Evolutionary conservation across 108 stramenopile genomes (phyloP).

Genomic region (Conticribra guillardii): DNA sequence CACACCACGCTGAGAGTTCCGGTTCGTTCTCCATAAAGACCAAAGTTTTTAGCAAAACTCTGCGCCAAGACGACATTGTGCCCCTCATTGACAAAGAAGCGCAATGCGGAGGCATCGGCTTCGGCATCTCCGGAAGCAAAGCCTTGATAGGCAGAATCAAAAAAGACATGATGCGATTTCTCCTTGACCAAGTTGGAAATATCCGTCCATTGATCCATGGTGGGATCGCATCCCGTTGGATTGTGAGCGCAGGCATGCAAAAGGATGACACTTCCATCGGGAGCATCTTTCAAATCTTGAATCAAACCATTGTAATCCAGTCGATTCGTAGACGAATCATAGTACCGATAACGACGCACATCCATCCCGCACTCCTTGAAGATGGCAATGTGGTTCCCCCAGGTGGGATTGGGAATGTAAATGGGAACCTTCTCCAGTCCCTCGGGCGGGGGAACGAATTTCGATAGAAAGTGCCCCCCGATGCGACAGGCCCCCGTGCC

Average conservation of each 20-base stretch:
- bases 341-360: slow-evolving; percentile 90
- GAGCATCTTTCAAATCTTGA: slow-evolving; percentile 82
- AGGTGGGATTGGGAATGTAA: slow-evolving; percentile 94
- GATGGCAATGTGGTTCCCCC: slow-evolving; percentile 98
- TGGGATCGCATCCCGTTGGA: slow-evolving; percentile 98
- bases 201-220: slow-evolving; percentile 87
- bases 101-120: slow-evolving; percentile 89
- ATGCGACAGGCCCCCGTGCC: slow-evolving; percentile 98
- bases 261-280: slow-evolving; percentile 87
- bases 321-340: slow-evolving; percentile 79
- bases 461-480: slow-evolving; percentile 85
- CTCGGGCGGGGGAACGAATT: slow-evolving; percentile 61
- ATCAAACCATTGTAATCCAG: slow-evolving; percentile 90
- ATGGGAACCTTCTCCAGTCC: slow-evolving; percentile 52
- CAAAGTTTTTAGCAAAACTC: slow-evolving; percentile 99
- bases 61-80: slow-evolving; percentile 92
- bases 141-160: slow-evolving; percentile 99
- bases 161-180: slow-evolving; percentile 87
- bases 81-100: slow-evolving; percentile 88
- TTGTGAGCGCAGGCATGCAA: slow-evolving; percentile 99
- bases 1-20: slow-evolving; percentile 94
- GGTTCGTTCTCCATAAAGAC: slow-evolving; percentile 97
- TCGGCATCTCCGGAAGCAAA: slow-evolving; percentile 98
- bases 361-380: slow-evolving; percentile 88
- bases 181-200: slow-evolving; percentile 78